Conservation (phyloP, 192 early-diverging fungal genomes). For the Rhizoclosmatium sp. region DNA sequence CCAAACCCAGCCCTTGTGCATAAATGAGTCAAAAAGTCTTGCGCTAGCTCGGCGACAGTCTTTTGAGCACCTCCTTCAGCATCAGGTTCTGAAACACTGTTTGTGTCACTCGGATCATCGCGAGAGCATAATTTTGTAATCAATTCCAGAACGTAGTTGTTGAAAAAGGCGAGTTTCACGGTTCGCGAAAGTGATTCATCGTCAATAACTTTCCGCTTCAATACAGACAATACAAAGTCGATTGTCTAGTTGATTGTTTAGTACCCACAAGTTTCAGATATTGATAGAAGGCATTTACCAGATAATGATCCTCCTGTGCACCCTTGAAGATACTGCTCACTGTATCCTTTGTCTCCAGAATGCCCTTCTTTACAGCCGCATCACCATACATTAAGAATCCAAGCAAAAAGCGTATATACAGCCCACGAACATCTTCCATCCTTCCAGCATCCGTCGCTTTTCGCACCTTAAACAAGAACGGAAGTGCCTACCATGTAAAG, state of each 20-base stretch:
- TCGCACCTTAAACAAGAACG: constrained; percentile 45
- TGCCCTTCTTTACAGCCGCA: constrained; percentile 68
- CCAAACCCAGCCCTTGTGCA: constrained; percentile 77
- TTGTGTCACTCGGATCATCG: constrained; percentile 34
- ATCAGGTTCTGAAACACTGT: constrained; percentile 16
- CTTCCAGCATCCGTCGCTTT: constrained; percentile 45
- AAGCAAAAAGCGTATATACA: constrained; percentile 80
- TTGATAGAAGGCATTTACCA: constrained; percentile 47
- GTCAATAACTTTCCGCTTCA: constrained; percentile 69
- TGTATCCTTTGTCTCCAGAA: constrained; percentile 79
- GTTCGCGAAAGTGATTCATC: constrained; percentile 66
- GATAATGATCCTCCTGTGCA: constrained; percentile 69
- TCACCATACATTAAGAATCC: constrained; percentile 79
- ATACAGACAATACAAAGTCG: constrained; percentile 61
- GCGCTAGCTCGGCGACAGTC: constrained; percentile 65
- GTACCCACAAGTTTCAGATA: neutral
- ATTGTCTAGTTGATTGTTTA: constrained; percentile 49
- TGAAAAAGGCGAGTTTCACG: constrained; percentile 74
- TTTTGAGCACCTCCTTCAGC: constrained; percentile 21
- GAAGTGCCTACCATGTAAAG: constrained; percentile 16
- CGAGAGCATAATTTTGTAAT: constrained; percentile 67
- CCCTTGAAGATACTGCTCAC: constrained; percentile 74
- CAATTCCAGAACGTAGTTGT: constrained; percentile 72
- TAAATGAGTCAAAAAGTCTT: constrained; percentile 76
- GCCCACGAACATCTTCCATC: constrained; percentile 68